These are phyloP conservation scores for Plasmodiophora brassicae DNA, from an alignment of 208 protist genomes.

Conservation along the genomic window DNA sequence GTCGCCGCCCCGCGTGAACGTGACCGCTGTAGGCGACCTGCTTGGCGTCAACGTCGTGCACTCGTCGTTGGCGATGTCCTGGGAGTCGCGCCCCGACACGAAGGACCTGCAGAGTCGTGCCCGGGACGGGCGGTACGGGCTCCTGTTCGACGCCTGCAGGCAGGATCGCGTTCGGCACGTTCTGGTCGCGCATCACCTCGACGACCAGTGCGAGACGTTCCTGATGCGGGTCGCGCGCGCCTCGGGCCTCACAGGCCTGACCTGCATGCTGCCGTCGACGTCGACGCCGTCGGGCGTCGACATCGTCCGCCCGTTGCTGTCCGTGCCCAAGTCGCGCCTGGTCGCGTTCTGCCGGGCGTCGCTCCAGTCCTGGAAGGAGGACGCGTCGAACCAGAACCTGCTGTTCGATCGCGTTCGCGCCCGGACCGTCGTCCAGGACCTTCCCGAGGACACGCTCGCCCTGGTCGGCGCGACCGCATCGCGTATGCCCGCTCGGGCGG, in stretches of 20 bases:
- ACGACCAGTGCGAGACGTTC: slow-evolving; percentile 25
- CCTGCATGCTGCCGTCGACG: not conserved
- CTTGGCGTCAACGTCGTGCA: not conserved
- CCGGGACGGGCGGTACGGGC: not conserved
- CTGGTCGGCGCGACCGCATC: too few species aligned
- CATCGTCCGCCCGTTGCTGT: not conserved
- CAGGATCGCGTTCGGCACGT: not conserved
- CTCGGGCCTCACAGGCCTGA: not conserved
- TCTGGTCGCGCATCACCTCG: not conserved
- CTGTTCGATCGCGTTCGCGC: slow-evolving; percentile 13
- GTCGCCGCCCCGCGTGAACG: not conserved
- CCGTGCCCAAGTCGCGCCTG: not conserved
- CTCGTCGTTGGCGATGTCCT: not conserved
- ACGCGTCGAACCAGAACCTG: slow-evolving; percentile 4
- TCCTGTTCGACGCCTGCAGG: not conserved
- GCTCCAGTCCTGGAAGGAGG: slow-evolving; percentile 3
- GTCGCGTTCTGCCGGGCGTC: not conserved
- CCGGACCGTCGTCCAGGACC: not conserved
- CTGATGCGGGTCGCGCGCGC: not conserved
- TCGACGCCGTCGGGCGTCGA: not conserved
- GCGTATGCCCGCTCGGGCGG: too few species aligned
- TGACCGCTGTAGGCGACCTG: not conserved
- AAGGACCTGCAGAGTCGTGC: not conserved
- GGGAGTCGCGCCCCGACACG: not conserved
- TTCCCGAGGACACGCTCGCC: not conserved